Percentiles rank a stretch among this genome's conserved stretches.
Conservation (phyloP, 768 basidiomycete genomes). For the Leccinellum rugosiceps region DNA sequence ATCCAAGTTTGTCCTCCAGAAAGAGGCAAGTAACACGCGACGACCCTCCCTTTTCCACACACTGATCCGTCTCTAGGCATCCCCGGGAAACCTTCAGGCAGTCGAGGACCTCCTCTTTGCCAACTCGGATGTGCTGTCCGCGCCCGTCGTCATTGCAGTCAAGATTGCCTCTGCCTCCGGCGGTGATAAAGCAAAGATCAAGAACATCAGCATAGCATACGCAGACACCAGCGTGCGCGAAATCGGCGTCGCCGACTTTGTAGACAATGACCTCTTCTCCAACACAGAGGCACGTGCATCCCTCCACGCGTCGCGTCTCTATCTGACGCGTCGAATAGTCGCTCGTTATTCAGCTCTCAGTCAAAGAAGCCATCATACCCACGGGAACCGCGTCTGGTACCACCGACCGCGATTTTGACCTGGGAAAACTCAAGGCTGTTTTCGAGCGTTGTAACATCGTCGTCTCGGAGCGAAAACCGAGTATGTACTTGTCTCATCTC, state of each 20-base stretch:
- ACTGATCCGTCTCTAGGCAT: conserved; percentile 49
- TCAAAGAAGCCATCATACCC: conserved; percentile 91
- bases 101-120: conserved; percentile 85
- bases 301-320: not conserved
- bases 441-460: conserved; percentile 90
- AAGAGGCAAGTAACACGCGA: conserved; percentile 56
- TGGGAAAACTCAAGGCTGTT: conserved; percentile 81
- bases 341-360: conserved; percentile 90
- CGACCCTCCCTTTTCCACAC: not conserved
- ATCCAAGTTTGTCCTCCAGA: conserved; percentile 72
- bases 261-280: conserved; percentile 93
- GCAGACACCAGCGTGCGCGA: conserved; percentile 84
- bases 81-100: conserved; percentile 65
- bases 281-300: conserved; percentile 77
- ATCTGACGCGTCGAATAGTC: conserved; percentile 49
- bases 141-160: conserved; percentile 88
- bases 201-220: conserved; percentile 83
- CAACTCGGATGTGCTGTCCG: conserved; percentile 72
- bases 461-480: conserved; percentile 83
- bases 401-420: conserved; percentile 81
- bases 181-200: conserved; percentile 57
- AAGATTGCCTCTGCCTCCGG: conserved; percentile 61
- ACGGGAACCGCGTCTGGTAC: conserved; percentile 68
- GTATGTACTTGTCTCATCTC: conserved; percentile 40
- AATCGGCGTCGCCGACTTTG: conserved; percentile 87